A percentile compares a stretch with the other conserved stretches of the same genome.
These are phyloP conservation scores for Ogataea trehaloabstinens DNA, from an alignment of 805 yeast genomes.

Conservation along the genomic window DNA sequence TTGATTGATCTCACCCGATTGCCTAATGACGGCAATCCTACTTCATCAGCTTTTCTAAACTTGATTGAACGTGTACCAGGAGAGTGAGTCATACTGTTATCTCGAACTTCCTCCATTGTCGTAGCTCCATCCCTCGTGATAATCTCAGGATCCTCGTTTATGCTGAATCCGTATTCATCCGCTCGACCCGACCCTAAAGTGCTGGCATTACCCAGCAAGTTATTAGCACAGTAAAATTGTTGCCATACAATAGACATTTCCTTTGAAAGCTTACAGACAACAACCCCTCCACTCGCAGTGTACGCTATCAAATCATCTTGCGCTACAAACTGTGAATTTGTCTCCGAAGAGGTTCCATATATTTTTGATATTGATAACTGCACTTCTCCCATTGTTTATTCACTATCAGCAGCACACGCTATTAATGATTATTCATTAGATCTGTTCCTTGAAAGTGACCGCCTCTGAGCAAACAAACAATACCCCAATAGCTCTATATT, in stretches of 20 bases:
- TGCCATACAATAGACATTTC: slow-evolving; percentile 31
- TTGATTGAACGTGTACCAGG: slow-evolving; percentile 9
- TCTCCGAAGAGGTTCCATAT: slow-evolving; percentile 48
- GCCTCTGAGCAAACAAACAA: too few species aligned
- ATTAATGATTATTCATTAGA: background rate
- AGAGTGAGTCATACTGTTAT: slow-evolving; percentile 6
- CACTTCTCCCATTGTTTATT: slow-evolving; percentile 12
- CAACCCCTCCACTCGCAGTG: slow-evolving; percentile 60
- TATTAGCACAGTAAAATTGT: slow-evolving; percentile 53
- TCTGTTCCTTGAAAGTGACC: too few species aligned
- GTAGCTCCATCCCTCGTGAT: slow-evolving; percentile 22
- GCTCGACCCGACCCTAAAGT: slow-evolving; percentile 1
- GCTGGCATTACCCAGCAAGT: slow-evolving; percentile 6
- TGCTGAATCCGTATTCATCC: slow-evolving; percentile 38
- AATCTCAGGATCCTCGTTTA: slow-evolving; percentile 30
- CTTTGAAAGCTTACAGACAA: slow-evolving; percentile 39
- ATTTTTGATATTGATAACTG: slow-evolving; percentile 27
- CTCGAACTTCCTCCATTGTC: slow-evolving; percentile 8
- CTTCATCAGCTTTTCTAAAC: slow-evolving; percentile 18
- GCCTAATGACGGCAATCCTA: slow-evolving; percentile 18
- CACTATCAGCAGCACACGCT: too few species aligned
- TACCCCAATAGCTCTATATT: too few species aligned
- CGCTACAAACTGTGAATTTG: slow-evolving; percentile 39
- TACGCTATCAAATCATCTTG: slow-evolving; percentile 46
- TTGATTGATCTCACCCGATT: slow-evolving; percentile 50